Evolutionary conservation across 257 asterid species (phyloP).

Genomic region (Scutellaria baicalensis): DNA sequence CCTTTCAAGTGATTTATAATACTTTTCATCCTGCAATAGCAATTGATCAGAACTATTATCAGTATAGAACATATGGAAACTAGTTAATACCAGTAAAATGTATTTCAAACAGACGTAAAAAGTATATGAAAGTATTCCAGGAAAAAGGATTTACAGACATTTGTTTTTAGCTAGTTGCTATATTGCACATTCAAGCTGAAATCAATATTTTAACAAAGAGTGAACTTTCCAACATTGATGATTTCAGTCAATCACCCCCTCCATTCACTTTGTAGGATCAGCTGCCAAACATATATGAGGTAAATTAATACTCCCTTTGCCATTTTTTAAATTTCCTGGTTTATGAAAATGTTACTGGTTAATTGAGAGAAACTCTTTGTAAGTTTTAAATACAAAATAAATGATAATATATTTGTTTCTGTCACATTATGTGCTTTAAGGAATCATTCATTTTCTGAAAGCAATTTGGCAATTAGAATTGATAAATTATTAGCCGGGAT

Average conservation of each 20-base stretch:
- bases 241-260: not conserved
- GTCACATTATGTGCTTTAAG: not conserved
- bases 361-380: too few species aligned
- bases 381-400: not conserved
- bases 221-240: not conserved
- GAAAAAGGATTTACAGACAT: not conserved
- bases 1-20: constrained; percentile 78
- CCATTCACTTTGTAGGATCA: not conserved
- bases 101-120: not conserved
- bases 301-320: too few species aligned
- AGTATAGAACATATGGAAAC: not conserved
- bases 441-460: not conserved
- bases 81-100: not conserved
- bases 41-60: not conserved
- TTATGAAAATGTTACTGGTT: too few species aligned
- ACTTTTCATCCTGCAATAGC: constrained; percentile 76
- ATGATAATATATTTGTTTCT: not conserved
- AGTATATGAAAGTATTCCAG: not conserved
- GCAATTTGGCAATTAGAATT: not conserved
- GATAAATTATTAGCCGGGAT: not conserved
- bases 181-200: not conserved
- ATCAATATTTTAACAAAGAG: not conserved
- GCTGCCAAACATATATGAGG: too few species aligned
- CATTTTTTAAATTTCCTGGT: too few species aligned
- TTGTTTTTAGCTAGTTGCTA: not conserved